These are phyloP conservation scores for Xylaria acuta DNA, from an alignment of 495 filamentous ascomycete species.

Conservation along the genomic window DNA sequence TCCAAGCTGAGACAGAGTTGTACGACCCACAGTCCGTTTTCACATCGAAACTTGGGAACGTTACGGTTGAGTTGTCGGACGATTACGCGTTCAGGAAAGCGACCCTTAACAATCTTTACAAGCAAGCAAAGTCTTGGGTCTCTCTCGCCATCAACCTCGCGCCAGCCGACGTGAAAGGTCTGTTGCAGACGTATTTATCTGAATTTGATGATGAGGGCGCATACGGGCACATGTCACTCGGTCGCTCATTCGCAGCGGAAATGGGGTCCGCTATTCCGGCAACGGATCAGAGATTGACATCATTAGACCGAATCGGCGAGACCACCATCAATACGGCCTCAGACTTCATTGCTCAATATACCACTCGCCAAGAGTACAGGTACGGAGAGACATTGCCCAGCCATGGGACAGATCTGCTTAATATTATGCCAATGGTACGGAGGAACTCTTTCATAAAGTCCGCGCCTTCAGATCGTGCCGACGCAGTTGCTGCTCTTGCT, in stretches of 20 bases:
- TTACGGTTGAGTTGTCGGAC: constrained; percentile 89
- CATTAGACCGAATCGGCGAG: constrained; percentile 73
- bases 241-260: constrained; percentile 93
- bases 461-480: constrained; percentile 56
- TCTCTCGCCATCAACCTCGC: constrained; percentile 79
- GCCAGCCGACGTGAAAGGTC: constrained; percentile 91
- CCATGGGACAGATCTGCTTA: constrained; percentile 66
- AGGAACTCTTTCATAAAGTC: constrained; percentile 48
- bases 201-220: constrained; percentile 87
- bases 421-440: constrained; percentile 59
- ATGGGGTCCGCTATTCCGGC: constrained; percentile 86
- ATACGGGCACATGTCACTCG: constrained; percentile 88
- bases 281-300: constrained; percentile 84
- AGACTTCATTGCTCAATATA: constrained; percentile 95
- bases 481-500: constrained; percentile 64
- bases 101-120: constrained; percentile 80
- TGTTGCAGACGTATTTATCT: constrained; percentile 94
- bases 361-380: constrained; percentile 92
- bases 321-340: constrained; percentile 86
- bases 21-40: constrained; percentile 86
- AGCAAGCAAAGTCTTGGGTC: constrained; percentile 81
- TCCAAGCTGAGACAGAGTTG: constrained; percentile 92
- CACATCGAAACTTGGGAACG: constrained; percentile 71
- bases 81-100: constrained; percentile 78
- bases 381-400: constrained; percentile 73